Evolutionary conservation across 2,329 filamentous ascomycete species (phyloP).

Genomic region (Sporothrix humicola): DNA sequence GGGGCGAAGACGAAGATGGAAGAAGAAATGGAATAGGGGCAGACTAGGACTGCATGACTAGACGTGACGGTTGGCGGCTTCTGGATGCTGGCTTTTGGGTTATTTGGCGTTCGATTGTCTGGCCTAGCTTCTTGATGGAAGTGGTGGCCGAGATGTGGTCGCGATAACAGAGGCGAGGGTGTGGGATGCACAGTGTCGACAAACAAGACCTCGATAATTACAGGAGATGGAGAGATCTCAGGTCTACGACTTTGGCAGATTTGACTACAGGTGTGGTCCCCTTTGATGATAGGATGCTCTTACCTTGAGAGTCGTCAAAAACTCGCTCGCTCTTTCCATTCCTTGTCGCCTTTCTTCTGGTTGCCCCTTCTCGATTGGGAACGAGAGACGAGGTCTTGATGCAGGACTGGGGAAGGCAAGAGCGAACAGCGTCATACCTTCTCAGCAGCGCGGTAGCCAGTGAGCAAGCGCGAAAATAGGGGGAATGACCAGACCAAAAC

Average conservation of each 20-base stretch:
- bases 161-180: conserved; percentile 20
- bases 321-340: neutral
- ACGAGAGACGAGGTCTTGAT: neutral
- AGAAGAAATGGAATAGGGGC: neutral
- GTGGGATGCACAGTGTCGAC: neutral
- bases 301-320: neutral
- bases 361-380: conserved; percentile 6
- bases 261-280: neutral
- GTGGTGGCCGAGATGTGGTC: conserved; percentile 2
- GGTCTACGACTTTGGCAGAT: conserved; percentile 2
- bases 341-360: neutral
- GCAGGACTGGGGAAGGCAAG: conserved; percentile 14
- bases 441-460: neutral
- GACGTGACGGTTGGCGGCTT: conserved; percentile 12
- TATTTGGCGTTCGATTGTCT: conserved; percentile 9
- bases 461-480: conserved; percentile 6
- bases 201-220: neutral
- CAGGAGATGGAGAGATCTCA: neutral
- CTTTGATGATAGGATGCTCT: neutral
- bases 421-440: conserved; percentile 4
- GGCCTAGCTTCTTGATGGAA: conserved; percentile 1
- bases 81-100: neutral
- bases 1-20: neutral
- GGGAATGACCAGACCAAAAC: conserved; percentile 16
- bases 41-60: conserved; percentile 25